A percentile compares a stretch with the other conserved stretches of the same genome.
These are phyloP conservation scores for Thelephora aurantiotincta DNA, from an alignment of 768 basidiomycete genomes.

Conservation along the genomic window DNA sequence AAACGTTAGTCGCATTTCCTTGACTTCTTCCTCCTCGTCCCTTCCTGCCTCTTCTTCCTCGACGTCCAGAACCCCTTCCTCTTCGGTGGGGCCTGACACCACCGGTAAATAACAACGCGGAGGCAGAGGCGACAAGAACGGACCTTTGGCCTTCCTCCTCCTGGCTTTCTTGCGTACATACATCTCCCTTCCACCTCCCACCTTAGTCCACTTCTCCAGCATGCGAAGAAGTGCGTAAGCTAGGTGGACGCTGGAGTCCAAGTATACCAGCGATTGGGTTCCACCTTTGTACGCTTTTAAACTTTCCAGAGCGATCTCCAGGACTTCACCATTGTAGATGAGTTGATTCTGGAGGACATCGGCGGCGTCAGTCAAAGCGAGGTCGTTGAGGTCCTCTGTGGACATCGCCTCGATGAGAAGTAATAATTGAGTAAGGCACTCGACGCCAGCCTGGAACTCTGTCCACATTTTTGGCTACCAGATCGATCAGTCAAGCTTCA, in stretches of 20 bases:
- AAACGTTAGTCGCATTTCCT: constrained; percentile 86
- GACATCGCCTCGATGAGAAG: constrained; percentile 82
- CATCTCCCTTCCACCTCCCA: constrained; percentile 44
- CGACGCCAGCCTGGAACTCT: constrained; percentile 86
- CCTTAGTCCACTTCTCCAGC: constrained; percentile 81
- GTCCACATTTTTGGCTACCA: constrained; percentile 84
- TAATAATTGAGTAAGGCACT: constrained; percentile 86
- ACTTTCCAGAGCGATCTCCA: constrained; percentile 76
- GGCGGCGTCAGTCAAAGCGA: constrained; percentile 57
- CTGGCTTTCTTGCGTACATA: constrained; percentile 57
- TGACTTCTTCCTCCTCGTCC: constrained; percentile 48
- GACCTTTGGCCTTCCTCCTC: constrained; percentile 32
- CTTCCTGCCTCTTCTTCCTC: constrained; percentile 53
- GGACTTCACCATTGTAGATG: constrained; percentile 89
- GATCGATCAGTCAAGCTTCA: background rate
- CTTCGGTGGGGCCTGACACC: constrained; percentile 21
- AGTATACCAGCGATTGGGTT: constrained; percentile 65
- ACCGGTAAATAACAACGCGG: constrained; percentile 6
- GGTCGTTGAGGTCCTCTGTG: constrained; percentile 30
- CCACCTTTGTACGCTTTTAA: constrained; percentile 69
- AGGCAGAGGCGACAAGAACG: constrained; percentile 11
- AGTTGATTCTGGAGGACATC: constrained; percentile 77
- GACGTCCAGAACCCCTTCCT: constrained; percentile 53
- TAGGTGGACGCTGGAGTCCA: constrained; percentile 76
- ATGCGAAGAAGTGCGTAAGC: constrained; percentile 76